Conservation (phyloP, 345 rosid genomes). For the Clausena lansium region DNA sequence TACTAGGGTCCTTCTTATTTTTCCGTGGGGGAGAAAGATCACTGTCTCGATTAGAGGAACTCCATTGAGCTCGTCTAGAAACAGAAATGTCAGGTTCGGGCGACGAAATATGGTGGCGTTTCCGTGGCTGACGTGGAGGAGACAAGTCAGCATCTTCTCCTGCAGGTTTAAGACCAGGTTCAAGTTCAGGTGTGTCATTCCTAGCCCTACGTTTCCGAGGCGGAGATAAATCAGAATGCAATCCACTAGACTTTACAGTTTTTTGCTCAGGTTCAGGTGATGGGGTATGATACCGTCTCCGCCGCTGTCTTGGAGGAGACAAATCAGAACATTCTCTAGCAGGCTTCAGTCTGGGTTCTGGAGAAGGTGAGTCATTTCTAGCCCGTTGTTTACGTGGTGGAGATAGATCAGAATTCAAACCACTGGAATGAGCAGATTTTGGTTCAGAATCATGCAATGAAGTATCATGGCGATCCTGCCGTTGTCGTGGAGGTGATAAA, state of each 20-base stretch:
- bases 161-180: slow-evolving; percentile 27
- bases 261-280: background rate
- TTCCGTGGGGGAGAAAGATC: slow-evolving; percentile 63
- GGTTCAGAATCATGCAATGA: slow-evolving; percentile 32
- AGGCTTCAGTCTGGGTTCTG: slow-evolving; percentile 39
- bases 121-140: slow-evolving; percentile 35
- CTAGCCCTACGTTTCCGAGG: slow-evolving; percentile 37
- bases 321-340: slow-evolving; percentile 28
- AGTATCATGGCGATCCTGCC: slow-evolving; percentile 31
- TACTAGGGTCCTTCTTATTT: slow-evolving; percentile 16
- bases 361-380: slow-evolving; percentile 59
- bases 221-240: slow-evolving; percentile 31
- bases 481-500: slow-evolving; percentile 51
- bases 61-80: slow-evolving; percentile 18
- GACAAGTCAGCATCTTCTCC: slow-evolving; percentile 40
- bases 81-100: slow-evolving; percentile 26
- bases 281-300: background rate
- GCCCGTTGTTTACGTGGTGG: slow-evolving; percentile 53
- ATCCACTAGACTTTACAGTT: background rate
- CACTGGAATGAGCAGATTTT: background rate
- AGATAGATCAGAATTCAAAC: slow-evolving; percentile 49
- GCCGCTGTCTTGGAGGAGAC: slow-evolving; percentile 31
- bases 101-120: slow-evolving; percentile 27
- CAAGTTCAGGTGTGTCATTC: slow-evolving; percentile 43
- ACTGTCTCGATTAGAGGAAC: slow-evolving; percentile 8